A percentile compares a stretch with the other conserved stretches of the same genome.
These are phyloP conservation scores for Pythium phragmiticola DNA, from an alignment of 352 stramenopile genomes.

Conservation along the genomic window DNA sequence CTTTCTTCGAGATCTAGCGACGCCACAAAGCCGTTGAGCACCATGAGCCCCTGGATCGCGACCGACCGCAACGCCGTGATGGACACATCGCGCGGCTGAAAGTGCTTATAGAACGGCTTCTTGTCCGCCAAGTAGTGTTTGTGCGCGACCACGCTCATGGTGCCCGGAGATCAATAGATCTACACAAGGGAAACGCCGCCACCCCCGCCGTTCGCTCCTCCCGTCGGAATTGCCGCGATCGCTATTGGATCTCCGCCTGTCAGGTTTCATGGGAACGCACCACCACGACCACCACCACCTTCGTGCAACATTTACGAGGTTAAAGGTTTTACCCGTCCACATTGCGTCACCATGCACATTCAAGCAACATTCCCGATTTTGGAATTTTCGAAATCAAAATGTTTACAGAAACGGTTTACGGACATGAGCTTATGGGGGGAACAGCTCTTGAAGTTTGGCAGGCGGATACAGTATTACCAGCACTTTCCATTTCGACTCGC, in stretches of 20 bases:
- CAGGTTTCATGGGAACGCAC: no score
- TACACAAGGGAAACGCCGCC: no score
- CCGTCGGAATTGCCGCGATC: no score
- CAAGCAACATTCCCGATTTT: background rate
- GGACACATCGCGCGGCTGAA: conserved; percentile 65
- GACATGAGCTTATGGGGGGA: background rate
- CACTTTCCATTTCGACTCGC: background rate
- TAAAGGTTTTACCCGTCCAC: conserved; percentile 7
- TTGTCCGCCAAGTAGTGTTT: conserved; percentile 81
- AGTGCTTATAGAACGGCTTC: conserved; percentile 86
- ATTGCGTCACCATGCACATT: background rate
- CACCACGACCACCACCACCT: conserved; percentile 1
- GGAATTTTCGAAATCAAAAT: conserved; percentile 10
- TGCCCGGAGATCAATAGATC: background rate
- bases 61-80: conserved; percentile 62
- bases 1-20: conserved; percentile 68
- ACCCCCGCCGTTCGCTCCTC: no score
- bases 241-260: no score
- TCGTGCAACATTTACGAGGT: conserved; percentile 23
- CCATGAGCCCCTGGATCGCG: conserved; percentile 65
- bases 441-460: conserved; percentile 23
- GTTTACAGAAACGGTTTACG: conserved; percentile 16
- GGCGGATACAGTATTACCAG: background rate
- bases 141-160: conserved; percentile 59
- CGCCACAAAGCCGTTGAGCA: conserved; percentile 78